Base-by-base conservation (phyloP, 441 rosid species). In the Codiaeum variegatum region DNA sequence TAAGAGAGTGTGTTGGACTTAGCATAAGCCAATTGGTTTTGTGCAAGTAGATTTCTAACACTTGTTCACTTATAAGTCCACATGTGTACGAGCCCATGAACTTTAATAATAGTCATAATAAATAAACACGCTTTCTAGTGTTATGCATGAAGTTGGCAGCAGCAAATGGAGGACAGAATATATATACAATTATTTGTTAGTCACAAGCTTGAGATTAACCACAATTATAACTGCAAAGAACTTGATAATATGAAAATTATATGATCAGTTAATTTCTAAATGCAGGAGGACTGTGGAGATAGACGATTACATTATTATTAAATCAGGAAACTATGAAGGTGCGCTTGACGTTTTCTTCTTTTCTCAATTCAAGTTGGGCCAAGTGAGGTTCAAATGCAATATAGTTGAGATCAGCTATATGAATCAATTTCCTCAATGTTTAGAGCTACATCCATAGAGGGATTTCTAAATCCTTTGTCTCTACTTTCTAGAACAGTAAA, bases 141-240 rank as follows among this genome's bases (percentile, higher is more conserved):
- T 70, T 24, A 18, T 70, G 65, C 56, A 49, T 47, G 21, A 16
- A 29, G 61, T 62, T 56, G 67, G 32, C 19, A n/a, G 47, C 36
- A 59, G 38, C 26, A 62, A 23, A 36, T 13, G 51, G 54, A 72
- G 62, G 62, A 26, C 26, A 34, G 28, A 62, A 62, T 21, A 31
- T 58, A 18, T n/a, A 18, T 40, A 23, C 15, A 26, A 28, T 1
- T 65, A 65, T 51, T 1, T 28, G 44, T 15, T 44, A 44, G 5
- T 70, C 66, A 70, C 59, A 24, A 54, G 44, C n/a, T 13, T 28
- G 64, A 11, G 34, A 64, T 38, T 32, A 32, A 31, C 32, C 28
- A 67, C 13, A 40, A 40, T 11, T 21, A 40, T 42, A 38, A 23
- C 26, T 40, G 21, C 56, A 66, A 12, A 66, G 28, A 36, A 69